Evolutionary conservation across 106 monocot genomes (phyloP).

Genomic region (Platanthera guangdongensis): DNA sequence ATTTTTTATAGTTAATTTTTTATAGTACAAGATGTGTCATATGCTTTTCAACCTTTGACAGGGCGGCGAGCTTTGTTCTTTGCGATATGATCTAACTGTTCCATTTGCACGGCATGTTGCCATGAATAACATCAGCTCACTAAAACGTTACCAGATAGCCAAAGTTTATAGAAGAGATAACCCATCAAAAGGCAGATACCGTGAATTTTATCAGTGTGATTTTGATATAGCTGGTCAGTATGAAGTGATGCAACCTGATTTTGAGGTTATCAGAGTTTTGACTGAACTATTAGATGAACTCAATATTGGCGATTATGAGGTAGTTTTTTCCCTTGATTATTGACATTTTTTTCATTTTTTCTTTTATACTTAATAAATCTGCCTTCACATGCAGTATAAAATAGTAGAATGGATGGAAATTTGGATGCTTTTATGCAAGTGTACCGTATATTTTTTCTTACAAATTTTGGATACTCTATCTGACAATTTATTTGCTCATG

Average conservation of each 20-base stretch:
- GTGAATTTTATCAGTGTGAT: conserved; percentile 99
- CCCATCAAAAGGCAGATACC: conserved; percentile 90
- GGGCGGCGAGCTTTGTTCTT: conserved; percentile 96
- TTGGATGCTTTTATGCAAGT: no score
- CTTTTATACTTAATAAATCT: not conserved
- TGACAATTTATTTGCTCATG: not conserved
- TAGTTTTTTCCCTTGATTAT: conserved; percentile 3
- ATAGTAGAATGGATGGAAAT: no score
- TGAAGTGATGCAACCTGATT: conserved; percentile 89
- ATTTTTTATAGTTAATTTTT: not conserved
- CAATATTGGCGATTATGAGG: conserved; percentile 88
- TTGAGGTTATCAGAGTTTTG: conserved; percentile 84
- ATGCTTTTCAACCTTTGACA: conserved; percentile 18
- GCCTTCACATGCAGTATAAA: no score
- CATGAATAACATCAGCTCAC: conserved; percentile 72
- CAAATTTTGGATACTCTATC: not conserved
- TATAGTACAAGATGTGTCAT: not conserved
- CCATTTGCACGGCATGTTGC: conserved; percentile 88
- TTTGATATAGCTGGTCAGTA: conserved; percentile 93
- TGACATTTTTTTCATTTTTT: not conserved
- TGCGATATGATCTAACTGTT: conserved; percentile 92
- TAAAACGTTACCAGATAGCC: conserved; percentile 93
- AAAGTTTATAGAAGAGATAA: conserved; percentile 98
- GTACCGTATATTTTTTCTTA: no score
- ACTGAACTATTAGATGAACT: conserved; percentile 74